These are phyloP conservation scores for Emericellopsis atlantica DNA, from an alignment of 2,329 filamentous ascomycete species.

Conservation along the genomic window DNA sequence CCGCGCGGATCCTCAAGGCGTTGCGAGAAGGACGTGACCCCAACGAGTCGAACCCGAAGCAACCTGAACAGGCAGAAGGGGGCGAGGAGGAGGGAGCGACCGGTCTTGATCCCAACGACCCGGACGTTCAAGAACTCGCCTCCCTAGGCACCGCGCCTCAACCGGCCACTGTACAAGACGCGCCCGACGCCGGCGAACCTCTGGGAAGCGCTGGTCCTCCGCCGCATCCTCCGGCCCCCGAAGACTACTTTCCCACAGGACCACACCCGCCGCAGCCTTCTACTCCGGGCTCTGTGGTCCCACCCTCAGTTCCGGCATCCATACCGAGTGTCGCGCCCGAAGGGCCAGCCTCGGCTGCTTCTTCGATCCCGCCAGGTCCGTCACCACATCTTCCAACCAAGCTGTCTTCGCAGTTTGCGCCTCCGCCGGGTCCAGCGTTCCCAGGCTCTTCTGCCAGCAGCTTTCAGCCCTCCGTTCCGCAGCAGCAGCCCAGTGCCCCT, in stretches of 20 bases:
- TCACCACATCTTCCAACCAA: constrained; percentile 14
- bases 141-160: constrained; percentile 23
- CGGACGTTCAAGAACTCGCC: constrained; percentile 41
- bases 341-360: constrained; percentile 6
- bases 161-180: constrained; percentile 39
- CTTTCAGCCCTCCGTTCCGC: not conserved
- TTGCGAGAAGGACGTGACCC: constrained; percentile 85
- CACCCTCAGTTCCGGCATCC: constrained; percentile 7
- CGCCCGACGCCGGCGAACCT: constrained; percentile 28
- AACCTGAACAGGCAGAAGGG: not conserved
- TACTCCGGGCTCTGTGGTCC: not conserved
- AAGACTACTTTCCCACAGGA: constrained; percentile 20
- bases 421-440: constrained; percentile 8
- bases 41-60: constrained; percentile 69
- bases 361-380: constrained; percentile 13
- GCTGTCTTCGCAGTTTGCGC: constrained; percentile 10
- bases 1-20: constrained; percentile 78
- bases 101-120: constrained; percentile 48
- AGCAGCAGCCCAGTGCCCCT: not conserved
- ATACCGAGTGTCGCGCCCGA: constrained; percentile 8
- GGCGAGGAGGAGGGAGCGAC: constrained; percentile 14
- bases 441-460: constrained; percentile 3
- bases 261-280: constrained; percentile 1
- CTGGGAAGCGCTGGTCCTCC: constrained; percentile 7
- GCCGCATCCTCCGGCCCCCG: constrained; percentile 9